Conservation (phyloP, 2,329 filamentous ascomycete species). For the Paracoccidioides brasiliensis region DNA sequence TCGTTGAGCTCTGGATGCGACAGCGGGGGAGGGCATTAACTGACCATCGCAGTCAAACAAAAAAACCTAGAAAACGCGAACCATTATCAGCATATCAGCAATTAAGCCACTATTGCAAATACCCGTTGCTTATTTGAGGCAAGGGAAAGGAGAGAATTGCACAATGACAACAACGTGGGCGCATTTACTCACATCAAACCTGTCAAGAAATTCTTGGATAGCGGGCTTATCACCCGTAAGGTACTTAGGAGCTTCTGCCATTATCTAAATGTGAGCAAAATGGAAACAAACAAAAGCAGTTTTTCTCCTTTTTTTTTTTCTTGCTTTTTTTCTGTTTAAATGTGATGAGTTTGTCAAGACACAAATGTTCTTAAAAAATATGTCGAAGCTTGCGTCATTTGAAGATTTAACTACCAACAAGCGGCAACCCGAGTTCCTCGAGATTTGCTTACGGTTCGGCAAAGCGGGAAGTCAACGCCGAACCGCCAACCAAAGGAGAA, state of each 20-base stretch:
- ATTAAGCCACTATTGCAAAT: not conserved
- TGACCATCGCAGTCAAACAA: slow-evolving; percentile 94
- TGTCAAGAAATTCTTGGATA: slow-evolving; percentile 72
- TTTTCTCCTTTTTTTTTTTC: not conserved
- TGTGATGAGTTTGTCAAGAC: too few relatives aligned
- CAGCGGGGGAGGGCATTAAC: slow-evolving; percentile 14
- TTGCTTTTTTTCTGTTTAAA: too few relatives aligned
- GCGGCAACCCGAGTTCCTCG: not conserved
- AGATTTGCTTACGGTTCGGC: not conserved
- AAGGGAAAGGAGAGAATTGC: not conserved
- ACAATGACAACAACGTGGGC: not conserved
- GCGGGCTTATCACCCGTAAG: slow-evolving; percentile 66
- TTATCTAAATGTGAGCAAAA: not conserved
- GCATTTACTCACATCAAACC: slow-evolving; percentile 65
- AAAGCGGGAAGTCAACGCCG: not conserved
- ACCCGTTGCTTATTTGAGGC: too few relatives aligned
- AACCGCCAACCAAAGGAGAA: not conserved
- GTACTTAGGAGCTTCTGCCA: slow-evolving; percentile 34
- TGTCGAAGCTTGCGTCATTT: too few relatives aligned
- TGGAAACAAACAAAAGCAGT: not conserved
- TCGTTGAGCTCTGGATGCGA: not conserved
- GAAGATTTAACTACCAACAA: too few relatives aligned
- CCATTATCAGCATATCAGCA: slow-evolving; percentile 12
- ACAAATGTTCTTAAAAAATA: too few relatives aligned
- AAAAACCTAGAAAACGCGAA: slow-evolving; percentile 52